Evolutionary conservation across 2,329 filamentous ascomycete genomes (phyloP), one percentile per base, ranked within the genome.

Genomic region (Diaporthe sp.): DNA sequence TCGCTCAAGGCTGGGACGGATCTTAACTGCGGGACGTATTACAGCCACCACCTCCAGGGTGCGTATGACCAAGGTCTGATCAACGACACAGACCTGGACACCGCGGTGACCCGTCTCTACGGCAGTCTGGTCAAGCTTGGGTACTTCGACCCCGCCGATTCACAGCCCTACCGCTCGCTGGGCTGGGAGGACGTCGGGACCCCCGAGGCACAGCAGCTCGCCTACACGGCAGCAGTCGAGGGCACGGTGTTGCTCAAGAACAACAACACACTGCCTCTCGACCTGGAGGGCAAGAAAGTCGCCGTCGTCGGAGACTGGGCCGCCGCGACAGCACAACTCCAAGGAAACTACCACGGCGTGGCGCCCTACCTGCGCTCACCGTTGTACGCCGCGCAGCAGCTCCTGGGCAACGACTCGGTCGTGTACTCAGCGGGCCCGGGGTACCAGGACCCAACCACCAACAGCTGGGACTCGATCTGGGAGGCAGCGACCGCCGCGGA

Each of bases 261-360:
- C 76, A 84, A 90, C 73, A 85, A 84, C 8, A 83, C 85, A 0
- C 83, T 90, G 4, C 89, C 89, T 0, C 80, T 91, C 83, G 88
- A 79, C 84, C 86, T 65, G 86, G 88, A 68, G 82, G 86, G 55
- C 80, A 90, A 68, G 82, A 85, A 82, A 9, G 83, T 92, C 4
- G 90, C 89, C 0, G 82, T 93, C 58, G 83, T 93, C 39, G 91
- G 91, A 0, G 87, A 86, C 62, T 92, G 90, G 86, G 90, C 88
- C 3, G 90, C 90, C 71, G 88, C 88, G 9, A 90, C 89, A 0
- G 84, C 82, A 6, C 86, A 91, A 76, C 86, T 93, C 84, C 89
- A 89, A 70, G 91, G 91, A 0, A 90, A 90, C 78, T 93, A 93
- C 82, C 85, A 80, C 75, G 91, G 91, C 39, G 82, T 85, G 3